These are phyloP conservation scores for Prosopis cineraria DNA, from an alignment of 306 rosid species.

Conservation along the genomic window DNA sequence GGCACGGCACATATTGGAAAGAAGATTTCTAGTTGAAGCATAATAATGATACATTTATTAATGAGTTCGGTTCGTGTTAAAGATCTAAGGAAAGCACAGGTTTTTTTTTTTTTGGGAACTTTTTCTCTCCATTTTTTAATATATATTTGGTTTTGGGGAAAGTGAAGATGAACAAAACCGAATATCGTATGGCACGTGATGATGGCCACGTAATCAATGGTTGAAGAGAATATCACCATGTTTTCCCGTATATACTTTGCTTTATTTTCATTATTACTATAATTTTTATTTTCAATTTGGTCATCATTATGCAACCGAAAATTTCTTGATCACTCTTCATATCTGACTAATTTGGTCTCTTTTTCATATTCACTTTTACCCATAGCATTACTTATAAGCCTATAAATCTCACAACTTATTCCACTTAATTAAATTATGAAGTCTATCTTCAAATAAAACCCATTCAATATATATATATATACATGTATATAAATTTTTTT, in stretches of 20 bases:
- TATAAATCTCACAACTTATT: neutral
- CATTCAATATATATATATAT: neutral
- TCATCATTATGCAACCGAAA: constrained; percentile 7
- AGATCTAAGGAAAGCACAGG: constrained; percentile 22
- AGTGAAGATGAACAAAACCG: constrained; percentile 33
- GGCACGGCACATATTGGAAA: constrained; percentile 48
- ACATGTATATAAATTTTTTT: neutral
- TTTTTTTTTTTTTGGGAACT: too few species aligned
- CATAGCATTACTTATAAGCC: neutral
- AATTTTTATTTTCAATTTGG: neutral
- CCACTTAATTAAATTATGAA: neutral
- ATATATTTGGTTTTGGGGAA: neutral
- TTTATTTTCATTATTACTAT: neutral
- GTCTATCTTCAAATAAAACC: neutral
- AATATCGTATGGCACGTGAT: constrained; percentile 30
- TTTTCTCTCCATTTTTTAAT: neutral
- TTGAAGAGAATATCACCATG: neutral
- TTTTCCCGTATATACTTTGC: constrained; percentile 4
- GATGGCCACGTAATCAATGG: constrained; percentile 17
- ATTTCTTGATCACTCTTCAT: neutral
- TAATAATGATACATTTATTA: constrained; percentile 44
- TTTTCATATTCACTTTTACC: neutral
- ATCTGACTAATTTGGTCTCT: neutral
- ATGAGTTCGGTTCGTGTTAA: constrained; percentile 52
- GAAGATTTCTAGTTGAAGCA: constrained; percentile 34